phyloP scores from a whole-genome alignment of 495 filamentous ascomycete species.

The Tuber borchii region DNA sequence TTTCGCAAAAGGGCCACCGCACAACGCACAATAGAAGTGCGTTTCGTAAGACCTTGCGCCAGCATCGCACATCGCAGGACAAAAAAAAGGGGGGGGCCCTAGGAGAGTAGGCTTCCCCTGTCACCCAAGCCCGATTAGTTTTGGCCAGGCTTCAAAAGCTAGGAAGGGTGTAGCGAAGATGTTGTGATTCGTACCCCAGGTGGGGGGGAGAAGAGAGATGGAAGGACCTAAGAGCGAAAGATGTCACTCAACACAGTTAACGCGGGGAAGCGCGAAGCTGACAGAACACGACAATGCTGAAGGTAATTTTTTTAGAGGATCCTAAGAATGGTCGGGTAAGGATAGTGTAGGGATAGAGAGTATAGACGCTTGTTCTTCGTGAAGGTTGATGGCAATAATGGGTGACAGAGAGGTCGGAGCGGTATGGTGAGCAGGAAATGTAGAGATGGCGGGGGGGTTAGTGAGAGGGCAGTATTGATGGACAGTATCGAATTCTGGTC shows the following conservation, averaged over 20 bases:
- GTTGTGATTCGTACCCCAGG: neutral
- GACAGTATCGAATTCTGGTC: neutral
- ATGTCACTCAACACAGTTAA: neutral
- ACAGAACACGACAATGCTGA: neutral
- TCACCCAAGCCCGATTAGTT: neutral
- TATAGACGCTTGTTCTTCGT: neutral
- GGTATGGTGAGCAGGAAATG: neutral
- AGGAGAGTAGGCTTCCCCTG: neutral
- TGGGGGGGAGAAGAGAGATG: neutral
- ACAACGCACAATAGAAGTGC: slow-evolving; percentile 44
- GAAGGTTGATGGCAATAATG: neutral
- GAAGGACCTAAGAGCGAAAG: neutral
- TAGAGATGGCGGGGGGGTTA: neutral
- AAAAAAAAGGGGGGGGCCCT: slow-evolving; percentile 5
- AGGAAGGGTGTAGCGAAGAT: neutral
- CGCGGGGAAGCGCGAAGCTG: neutral
- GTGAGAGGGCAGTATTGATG: neutral
- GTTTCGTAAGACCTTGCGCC: slow-evolving; percentile 38
- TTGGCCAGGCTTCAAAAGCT: neutral
- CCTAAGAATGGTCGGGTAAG: neutral
- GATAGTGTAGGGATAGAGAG: neutral
- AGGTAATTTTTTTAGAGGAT: neutral
- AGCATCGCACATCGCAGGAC: slow-evolving; percentile 27
- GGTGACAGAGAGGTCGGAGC: neutral
- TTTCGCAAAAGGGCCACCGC: slow-evolving; percentile 43